Evolutionary conservation across 1,284 basidiomycete species (phyloP).

Genomic region (Phellopilus nigrolimitatus): DNA sequence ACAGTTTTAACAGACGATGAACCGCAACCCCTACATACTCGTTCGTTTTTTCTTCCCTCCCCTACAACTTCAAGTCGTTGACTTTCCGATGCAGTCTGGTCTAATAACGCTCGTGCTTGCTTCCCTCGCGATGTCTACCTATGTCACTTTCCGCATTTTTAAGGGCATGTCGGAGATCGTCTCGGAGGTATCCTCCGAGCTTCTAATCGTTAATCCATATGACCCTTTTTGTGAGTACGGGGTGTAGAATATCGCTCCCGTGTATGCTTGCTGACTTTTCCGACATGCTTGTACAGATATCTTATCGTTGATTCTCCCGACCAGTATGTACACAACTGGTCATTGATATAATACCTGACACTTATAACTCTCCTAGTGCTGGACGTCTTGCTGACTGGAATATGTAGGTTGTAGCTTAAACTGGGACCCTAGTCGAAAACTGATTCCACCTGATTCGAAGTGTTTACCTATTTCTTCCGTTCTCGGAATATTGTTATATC

Average conservation of each 20-base stretch:
- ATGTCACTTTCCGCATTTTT: slow-evolving; percentile 24
- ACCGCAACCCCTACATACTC: slow-evolving; percentile 13
- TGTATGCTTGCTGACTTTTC: not conserved
- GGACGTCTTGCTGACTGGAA: slow-evolving; percentile 4
- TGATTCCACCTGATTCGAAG: not conserved
- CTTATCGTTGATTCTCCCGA: not conserved
- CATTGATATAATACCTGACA: not conserved
- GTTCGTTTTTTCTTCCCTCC: not conserved
- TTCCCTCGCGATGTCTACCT: slow-evolving; percentile 20
- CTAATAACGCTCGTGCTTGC: slow-evolving; percentile 23
- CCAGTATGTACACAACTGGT: not conserved
- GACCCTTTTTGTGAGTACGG: not conserved
- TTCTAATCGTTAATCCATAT: not conserved
- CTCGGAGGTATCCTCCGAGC: not conserved
- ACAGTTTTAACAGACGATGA: slow-evolving; percentile 14
- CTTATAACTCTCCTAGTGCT: slow-evolving; percentile 1
- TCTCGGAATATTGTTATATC: slow-evolving; percentile 11
- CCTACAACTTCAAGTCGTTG: not conserved
- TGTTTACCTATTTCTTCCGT: slow-evolving; percentile 8
- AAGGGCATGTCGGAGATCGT: too few relatives aligned
- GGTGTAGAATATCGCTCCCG: not conserved
- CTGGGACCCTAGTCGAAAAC: not conserved
- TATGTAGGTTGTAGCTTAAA: not conserved
- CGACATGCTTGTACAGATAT: not conserved
- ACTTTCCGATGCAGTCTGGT: not conserved